Base-by-base conservation (phyloP, 345 rosid species). In the Brassica juncea region DNA sequence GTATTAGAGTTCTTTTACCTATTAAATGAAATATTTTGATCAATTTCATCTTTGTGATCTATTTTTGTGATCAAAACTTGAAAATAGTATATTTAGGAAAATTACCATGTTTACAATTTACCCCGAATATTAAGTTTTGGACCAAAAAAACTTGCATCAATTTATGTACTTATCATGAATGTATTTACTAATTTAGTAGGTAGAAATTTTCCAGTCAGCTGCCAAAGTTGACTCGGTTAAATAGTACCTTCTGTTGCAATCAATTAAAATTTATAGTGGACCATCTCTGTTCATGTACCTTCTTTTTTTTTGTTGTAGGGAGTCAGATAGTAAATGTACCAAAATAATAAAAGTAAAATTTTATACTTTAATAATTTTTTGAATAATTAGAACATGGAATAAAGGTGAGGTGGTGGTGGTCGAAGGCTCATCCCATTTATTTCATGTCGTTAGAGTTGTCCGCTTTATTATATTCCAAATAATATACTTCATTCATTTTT, bases 371-470 rank as follows among this genome's bases (percentile, higher is more conserved):
- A 61, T 62, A 61, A 69, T 21, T 14, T 5, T 69, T 61, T 37
- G 77, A 55, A 15, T 15, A 66, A 19, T 37, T 28, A 54, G 58
- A 65, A 71, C 65, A 2, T 71, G 49, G 21, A 42, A 12, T 15
- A 71, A 27, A 57, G 71, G 34, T n/a, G 23, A 31, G 32, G 55
- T 52, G 54, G 68, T 54, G n/a, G 4, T 57, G n/a, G 66, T 74
- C 52, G 32, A 54, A 58, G 78, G 79, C 79, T 78, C 75, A 61
- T 66, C 79, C 83, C 79, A 80, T 68, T 80, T 80, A 80, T 67
- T 72, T 54, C 52, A 16, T 28, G 68, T 73, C 16, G 11, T 42
- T 4, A 73, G 44, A 65, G 39, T 25, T 59, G 70, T 66, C 72
- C 42, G 66, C 81, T 71, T 55, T 35, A 7, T 8, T 35, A 6